Percentiles rank a stretch among this genome's conserved stretches.
Evolutionary conservation across 2,329 filamentous ascomycete genomes (phyloP).

Genomic region (Mariannaea elegans): DNA sequence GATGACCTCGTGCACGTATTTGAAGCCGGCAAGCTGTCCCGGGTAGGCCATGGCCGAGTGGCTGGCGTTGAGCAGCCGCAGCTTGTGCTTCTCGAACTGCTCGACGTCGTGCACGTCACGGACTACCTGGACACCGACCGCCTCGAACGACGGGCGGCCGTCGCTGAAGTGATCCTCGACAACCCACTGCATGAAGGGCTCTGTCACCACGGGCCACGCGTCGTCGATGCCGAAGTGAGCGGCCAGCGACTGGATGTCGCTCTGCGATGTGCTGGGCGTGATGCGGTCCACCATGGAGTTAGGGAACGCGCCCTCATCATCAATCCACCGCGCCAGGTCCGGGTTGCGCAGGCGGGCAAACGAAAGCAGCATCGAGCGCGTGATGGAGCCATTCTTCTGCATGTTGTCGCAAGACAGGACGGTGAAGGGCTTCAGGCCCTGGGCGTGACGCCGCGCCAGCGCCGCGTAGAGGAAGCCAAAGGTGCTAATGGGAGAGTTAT

Average conservation of each 20-base stretch:
- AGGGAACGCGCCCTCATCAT: slow-evolving; percentile 58
- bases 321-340: slow-evolving; percentile 59
- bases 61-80: slow-evolving; percentile 62
- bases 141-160: slow-evolving; percentile 61
- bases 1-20: slow-evolving; percentile 64
- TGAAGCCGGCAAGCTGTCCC: slow-evolving; percentile 60
- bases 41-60: slow-evolving; percentile 63
- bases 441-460: slow-evolving; percentile 53
- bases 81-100: slow-evolving; percentile 65
- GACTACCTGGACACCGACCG: slow-evolving; percentile 62
- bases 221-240: slow-evolving; percentile 58
- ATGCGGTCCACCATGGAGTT: slow-evolving; percentile 66
- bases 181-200: slow-evolving; percentile 66
- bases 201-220: slow-evolving; percentile 62
- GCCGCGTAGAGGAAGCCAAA: slow-evolving; percentile 64
- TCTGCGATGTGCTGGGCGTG: slow-evolving; percentile 57
- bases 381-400: slow-evolving; percentile 65
- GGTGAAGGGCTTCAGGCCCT: slow-evolving; percentile 61
- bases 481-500: slow-evolving; percentile 54
- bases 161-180: slow-evolving; percentile 62
- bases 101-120: slow-evolving; percentile 60
- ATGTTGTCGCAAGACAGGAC: slow-evolving; percentile 66
- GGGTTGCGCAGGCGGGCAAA: slow-evolving; percentile 59
- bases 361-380: slow-evolving; percentile 59
- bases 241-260: slow-evolving; percentile 55